Conservation (phyloP, 495 filamentous ascomycete genomes). For the Lepidopterella palustris region DNA sequence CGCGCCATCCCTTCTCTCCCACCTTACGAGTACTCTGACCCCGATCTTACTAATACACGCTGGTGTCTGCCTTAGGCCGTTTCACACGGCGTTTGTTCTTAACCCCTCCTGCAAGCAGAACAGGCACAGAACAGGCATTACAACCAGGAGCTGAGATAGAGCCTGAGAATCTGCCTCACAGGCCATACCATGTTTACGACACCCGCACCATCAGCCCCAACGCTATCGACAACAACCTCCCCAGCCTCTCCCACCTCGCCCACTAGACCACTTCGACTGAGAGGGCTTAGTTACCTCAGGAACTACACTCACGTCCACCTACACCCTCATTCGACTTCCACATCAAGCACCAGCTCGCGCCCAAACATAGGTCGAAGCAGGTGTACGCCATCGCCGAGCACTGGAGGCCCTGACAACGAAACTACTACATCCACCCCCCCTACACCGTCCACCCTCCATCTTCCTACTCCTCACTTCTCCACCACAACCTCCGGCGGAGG, state of each 20-base stretch:
- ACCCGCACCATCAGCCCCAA: conserved; percentile 42
- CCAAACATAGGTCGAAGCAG: neutral
- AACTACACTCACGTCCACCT: conserved; percentile 64
- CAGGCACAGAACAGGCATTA: too few species aligned
- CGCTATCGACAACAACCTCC: conserved; percentile 41
- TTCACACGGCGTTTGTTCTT: neutral
- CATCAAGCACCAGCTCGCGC: conserved; percentile 2
- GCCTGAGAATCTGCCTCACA: conserved; percentile 7
- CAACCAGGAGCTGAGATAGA: neutral
- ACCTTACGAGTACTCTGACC: neutral
- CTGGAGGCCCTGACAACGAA: neutral
- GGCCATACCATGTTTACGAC: conserved; percentile 48
- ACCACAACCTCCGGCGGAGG: too few species aligned
- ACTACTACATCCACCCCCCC: neutral
- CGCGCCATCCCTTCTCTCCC: neutral
- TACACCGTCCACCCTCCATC: neutral
- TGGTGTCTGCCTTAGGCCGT: neutral
- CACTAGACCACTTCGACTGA: conserved; percentile 54
- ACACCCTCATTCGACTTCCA: conserved; percentile 41
- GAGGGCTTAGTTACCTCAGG: conserved; percentile 67
- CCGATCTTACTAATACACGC: neutral
- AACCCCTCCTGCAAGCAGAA: too few species aligned
- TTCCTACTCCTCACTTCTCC: neutral
- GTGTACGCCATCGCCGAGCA: conserved; percentile 2
- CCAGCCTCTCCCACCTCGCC: conserved; percentile 43